Base-by-base conservation (phyloP, 2,329 filamentous ascomycete genomes). In the Zarea fungicola region DNA sequence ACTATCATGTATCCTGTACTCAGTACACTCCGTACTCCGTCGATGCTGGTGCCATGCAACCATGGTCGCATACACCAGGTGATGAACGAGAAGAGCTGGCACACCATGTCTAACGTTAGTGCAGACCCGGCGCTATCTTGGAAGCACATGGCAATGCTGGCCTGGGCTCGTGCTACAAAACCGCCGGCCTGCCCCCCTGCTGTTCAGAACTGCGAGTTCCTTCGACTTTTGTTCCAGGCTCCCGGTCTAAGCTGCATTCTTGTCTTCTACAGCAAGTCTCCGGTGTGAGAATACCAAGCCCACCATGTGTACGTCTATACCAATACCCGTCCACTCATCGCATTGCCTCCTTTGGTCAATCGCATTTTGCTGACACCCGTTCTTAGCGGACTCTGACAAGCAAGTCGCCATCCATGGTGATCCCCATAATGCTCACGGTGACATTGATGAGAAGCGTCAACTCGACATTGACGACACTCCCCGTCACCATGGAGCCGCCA, bases 401-500 rank as follows among this genome's bases (percentile, higher is more conserved):
- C 46, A 36, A 36, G 31, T 47, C 35, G 35, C 18, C 19, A 21
- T 23, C 21, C 18, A 39, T 39, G n/a, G n/a, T n/a, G n/a, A n/a
- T n/a, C n/a, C n/a, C n/a, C n/a, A n/a, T n/a, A n/a, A n/a, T n/a
- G n/a, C n/a, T n/a, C n/a, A n/a, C n/a, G n/a, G n/a, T n/a, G n/a
- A n/a, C n/a, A n/a, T n/a, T n/a, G 43, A 37, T 19, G 23, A 49
- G 14, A 44, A 50, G 41, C 25, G 37, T 6, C 13, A 44, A 21
- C 8, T n/a, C 7, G 32, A 36, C 25, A 14, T 39, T 28, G 32
- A 25, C 26, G 48, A 40, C 21, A 11, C 14, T 6, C 39, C 44
- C 11, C 29, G 32, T 14, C 42, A 50, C n/a, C 34, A 50, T 31
- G 49, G 46, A 9, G 42, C 51, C 21, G 55, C 54, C 32, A 52